Evolutionary conservation across 139 green algal genomes (phyloP).

Genomic region (Desmodesmus armatus): DNA sequence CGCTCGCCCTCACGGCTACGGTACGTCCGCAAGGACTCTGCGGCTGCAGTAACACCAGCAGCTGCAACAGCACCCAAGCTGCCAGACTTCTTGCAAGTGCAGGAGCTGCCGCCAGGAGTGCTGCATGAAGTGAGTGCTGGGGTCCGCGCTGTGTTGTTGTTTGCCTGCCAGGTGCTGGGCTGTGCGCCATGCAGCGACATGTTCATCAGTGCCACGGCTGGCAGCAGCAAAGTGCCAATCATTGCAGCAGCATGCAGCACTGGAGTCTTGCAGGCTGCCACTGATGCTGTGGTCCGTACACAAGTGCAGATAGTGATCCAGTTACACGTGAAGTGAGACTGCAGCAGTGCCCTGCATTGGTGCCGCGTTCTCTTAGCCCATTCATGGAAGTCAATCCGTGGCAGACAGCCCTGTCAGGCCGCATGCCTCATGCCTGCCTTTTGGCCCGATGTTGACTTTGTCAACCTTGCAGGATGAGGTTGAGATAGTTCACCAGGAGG

Average conservation of each 20-base stretch:
- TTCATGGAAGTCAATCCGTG: too few relatives aligned
- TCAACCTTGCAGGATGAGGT: slow-evolving; percentile 31
- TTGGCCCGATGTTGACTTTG: neutral
- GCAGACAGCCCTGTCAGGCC: too few relatives aligned
- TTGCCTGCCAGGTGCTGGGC: neutral
- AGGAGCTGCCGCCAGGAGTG: neutral
- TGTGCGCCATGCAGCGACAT: neutral
- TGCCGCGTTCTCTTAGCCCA: too few relatives aligned
- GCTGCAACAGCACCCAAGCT: neutral
- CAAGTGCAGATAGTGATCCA: too few relatives aligned
- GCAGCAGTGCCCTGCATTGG: too few relatives aligned
- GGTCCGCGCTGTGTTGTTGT: too few relatives aligned
- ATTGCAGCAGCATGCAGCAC: neutral
- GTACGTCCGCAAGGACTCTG: neutral
- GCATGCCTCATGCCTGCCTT: neutral
- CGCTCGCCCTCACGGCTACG: slow-evolving; percentile 39
- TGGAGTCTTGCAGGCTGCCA: too few relatives aligned
- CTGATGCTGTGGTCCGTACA: too few relatives aligned
- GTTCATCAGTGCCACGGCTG: too few relatives aligned
- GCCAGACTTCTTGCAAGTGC: slow-evolving; percentile 26
- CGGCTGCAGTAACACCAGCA: neutral
- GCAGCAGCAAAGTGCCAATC: neutral
- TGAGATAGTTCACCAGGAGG: slow-evolving; percentile 13
- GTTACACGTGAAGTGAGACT: too few relatives aligned
- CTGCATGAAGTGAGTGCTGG: neutral